Evolutionary conservation across 495 filamentous ascomycete genomes (phyloP), one percentile per base, ranked within the genome.

Genomic region (Talaromyces wortmannii): DNA sequence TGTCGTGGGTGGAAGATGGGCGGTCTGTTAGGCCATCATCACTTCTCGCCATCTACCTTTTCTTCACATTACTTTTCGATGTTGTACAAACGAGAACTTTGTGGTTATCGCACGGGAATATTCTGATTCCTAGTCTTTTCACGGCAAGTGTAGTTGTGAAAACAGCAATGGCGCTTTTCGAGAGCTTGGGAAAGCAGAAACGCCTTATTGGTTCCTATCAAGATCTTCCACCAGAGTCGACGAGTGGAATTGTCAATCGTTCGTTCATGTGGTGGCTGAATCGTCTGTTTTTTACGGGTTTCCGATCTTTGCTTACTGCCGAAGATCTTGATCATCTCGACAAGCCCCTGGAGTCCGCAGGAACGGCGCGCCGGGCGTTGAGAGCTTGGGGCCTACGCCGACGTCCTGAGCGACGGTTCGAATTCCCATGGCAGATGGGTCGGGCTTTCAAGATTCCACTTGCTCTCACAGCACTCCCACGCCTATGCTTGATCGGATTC

Each of bases 401-500:
- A 5, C 36, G 36, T 40, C 36, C 36, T 40, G 36, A 40, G 36
- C 36, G 36, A 2, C 36, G 36, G 2, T 40, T 40, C 36, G 36
- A 40, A 40, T 40, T 40, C 36, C 36, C 36, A 40, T 40, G 36
- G 36, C 36, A 40, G 13, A 40, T 40, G 36, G 36, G 36, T 40
- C 36, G 5, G 5, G 36, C 36, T 40, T 40, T 40, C 36, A 40
- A 61, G 45, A 57, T 55, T 51, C 63, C 67, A 61, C 18, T 78
- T 16, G 50, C 67, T n/a, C 59, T 63, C 13, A 71, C 67, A 3
- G 68, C 76, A 33, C 63, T 70, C 10, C 78, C 80, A 3, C 68
- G 78, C 7, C 55, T 77, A 10, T 70, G 61, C 30, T 62, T 75
- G 13, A 79, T 71, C 33, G 79, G 65, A 1, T 80, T 83, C 63